Conservation (phyloP, 352 stramenopile species). For the Pythium rhizo-oryzae region DNA sequence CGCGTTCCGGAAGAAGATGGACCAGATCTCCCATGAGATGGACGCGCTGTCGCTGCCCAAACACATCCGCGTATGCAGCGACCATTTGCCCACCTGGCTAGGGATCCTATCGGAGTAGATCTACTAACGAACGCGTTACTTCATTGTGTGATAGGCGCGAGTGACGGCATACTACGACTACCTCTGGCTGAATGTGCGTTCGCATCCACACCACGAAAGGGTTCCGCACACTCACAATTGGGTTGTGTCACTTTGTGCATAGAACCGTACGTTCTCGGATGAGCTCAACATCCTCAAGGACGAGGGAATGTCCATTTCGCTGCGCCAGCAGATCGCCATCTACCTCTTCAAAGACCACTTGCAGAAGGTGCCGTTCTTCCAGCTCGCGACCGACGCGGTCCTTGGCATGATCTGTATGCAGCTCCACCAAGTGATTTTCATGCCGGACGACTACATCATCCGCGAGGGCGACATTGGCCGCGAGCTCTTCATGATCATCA, state of each 20-base stretch:
- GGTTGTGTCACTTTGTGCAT: background rate
- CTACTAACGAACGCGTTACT: background rate
- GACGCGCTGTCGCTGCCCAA: conserved; percentile 58
- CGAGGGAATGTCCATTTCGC: conserved; percentile 56
- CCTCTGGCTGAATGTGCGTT: conserved; percentile 57
- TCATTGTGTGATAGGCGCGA: conserved; percentile 26
- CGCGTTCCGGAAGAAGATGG: conserved; percentile 73
- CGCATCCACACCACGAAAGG: no score
- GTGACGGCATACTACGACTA: conserved; percentile 75
- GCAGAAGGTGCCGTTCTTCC: conserved; percentile 73
- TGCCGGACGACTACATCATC: conserved; percentile 68
- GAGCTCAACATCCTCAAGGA: conserved; percentile 63
- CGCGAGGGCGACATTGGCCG: conserved; percentile 65
- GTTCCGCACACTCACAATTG: background rate
- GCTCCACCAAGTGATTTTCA: conserved; percentile 65
- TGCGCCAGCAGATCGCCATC: conserved; percentile 64
- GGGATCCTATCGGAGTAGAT: no score
- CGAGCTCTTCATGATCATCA: conserved; percentile 76
- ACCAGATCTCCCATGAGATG: conserved; percentile 71
- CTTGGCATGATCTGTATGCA: conserved; percentile 78
- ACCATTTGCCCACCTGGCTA: no score
- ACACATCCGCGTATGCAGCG: conserved; percentile 48
- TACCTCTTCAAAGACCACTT: conserved; percentile 75
- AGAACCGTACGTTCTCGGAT: conserved; percentile 61
- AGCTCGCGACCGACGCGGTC: conserved; percentile 59